Evolutionary conservation across 345 rosid species (phyloP), one percentile per base, ranked within the genome.

Genomic region (Lumnitzera racemosa): DNA sequence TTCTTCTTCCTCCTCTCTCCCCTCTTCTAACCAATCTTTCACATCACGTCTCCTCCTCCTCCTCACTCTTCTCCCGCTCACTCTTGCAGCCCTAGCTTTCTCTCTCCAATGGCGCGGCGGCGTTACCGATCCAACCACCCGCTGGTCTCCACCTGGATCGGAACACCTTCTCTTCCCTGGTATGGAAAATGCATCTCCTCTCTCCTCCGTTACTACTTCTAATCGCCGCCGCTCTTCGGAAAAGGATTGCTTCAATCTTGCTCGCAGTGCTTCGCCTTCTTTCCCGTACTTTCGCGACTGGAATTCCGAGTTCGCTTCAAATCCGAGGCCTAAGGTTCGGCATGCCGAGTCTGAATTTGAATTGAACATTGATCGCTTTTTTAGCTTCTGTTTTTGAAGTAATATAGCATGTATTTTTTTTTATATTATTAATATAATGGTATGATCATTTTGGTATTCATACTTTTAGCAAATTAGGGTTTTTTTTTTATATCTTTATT

Each of bases 31-130:
- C 49, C 79, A 74, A 13, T 76, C 90, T 16, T 77, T 83, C 53
- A 49, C 77, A 15, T 81, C 90, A 7, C 82, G 69, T 80, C 84
- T 94, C 12, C 80, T 89, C 53, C 83, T 87, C 51, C 91, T 89
- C 53, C 84, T 89, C 57, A 87, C 97, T 23, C 61, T 87, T 62
- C 94, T 89, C 58, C 96, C 96, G 9, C 79, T 89, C 56, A 83
- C 98, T 51, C 92, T 92, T 41, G 96, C 96, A 15, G 81, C 81
- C 67, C 76, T 92, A 61, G 98, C 96, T 52, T 92, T 92, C 61
- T 53, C 75, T 67, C 98, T 91, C 70, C 95, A 87, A 76, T 91
- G 96, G 98, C 89, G 86, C 58, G 98, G 95, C 49, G 92, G 77
- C 13, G 66, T 88, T 16, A 57, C 76, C 62, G 96, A 86, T 69